Conservation (phyloP, 2,329 filamentous ascomycete genomes). For the Lachnellula suecica region DNA sequence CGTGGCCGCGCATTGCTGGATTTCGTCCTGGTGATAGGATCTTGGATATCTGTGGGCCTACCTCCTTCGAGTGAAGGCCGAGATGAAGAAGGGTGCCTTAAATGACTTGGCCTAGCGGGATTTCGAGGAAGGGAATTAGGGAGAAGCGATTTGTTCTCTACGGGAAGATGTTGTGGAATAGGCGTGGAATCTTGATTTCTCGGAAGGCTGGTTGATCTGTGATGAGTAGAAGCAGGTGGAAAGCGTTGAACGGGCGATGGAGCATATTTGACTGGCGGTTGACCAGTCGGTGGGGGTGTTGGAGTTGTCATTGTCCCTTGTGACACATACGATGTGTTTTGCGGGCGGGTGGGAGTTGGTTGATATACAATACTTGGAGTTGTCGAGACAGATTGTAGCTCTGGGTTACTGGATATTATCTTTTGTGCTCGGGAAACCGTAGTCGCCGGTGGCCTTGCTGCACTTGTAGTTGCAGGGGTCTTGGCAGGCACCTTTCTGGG, state of each 20-base stretch:
- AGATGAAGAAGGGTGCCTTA: slow-evolving; percentile 48
- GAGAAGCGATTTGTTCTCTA: slow-evolving; percentile 23
- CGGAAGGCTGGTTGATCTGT: slow-evolving; percentile 52
- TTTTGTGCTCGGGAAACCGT: slow-evolving; percentile 61
- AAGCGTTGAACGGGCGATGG: slow-evolving; percentile 28
- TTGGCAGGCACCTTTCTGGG: slow-evolving; percentile 9
- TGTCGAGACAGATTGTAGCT: slow-evolving; percentile 50
- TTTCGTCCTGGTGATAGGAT: slow-evolving; percentile 59
- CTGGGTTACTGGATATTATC: slow-evolving; percentile 62
- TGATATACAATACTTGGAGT: slow-evolving; percentile 35
- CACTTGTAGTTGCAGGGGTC: slow-evolving; percentile 8
- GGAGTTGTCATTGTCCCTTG: slow-evolving; percentile 80
- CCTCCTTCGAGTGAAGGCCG: slow-evolving; percentile 71
- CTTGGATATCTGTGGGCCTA: slow-evolving; percentile 65
- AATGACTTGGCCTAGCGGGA: slow-evolving; percentile 34
- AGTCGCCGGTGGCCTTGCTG: slow-evolving; percentile 24
- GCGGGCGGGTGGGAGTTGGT: slow-evolving; percentile 35
- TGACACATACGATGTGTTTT: slow-evolving; percentile 52
- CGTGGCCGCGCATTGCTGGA: slow-evolving; percentile 67
- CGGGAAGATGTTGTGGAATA: slow-evolving; percentile 18
- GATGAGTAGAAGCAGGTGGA: slow-evolving; percentile 33
- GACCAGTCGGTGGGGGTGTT: slow-evolving; percentile 38
- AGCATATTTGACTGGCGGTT: slow-evolving; percentile 22
- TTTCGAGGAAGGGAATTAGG: slow-evolving; percentile 19
- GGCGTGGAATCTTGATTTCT: slow-evolving; percentile 24